Evolutionary conservation across 352 stramenopile genomes (phyloP).

Genomic region (Phytophthora constricta): DNA sequence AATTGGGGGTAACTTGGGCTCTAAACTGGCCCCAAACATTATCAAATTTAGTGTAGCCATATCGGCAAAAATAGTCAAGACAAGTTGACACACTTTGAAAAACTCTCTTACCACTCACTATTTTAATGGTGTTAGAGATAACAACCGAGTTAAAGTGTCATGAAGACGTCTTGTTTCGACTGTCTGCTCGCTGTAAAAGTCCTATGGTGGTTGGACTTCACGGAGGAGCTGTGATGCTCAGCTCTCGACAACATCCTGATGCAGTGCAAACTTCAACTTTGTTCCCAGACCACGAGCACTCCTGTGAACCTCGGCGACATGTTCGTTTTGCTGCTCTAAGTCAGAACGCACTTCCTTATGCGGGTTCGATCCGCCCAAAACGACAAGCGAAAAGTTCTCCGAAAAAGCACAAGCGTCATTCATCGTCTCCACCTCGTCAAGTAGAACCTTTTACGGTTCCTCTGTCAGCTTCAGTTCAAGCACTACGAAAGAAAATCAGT

Average conservation of each 20-base stretch:
- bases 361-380: not conserved
- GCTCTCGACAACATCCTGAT: constrained; percentile 1
- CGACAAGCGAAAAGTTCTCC: constrained; percentile 4
- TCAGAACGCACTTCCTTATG: constrained; percentile 16
- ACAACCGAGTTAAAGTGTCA: too few species aligned
- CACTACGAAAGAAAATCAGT: constrained; percentile 8
- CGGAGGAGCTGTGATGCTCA: constrained; percentile 17
- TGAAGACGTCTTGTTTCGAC: too few species aligned
- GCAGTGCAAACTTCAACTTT: not conserved
- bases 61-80: too few species aligned
- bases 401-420: not conserved
- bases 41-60: too few species aligned
- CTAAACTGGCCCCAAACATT: too few species aligned
- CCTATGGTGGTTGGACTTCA: constrained; percentile 3
- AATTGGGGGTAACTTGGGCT: too few species aligned
- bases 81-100: too few species aligned
- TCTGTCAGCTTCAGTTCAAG: constrained; percentile 14
- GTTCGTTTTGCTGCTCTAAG: constrained; percentile 22
- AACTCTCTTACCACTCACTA: too few species aligned
- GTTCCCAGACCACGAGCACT: constrained; percentile 31
- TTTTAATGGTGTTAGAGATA: too few species aligned
- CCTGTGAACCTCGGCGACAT: constrained; percentile 20
- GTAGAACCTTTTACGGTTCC: not conserved
- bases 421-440: not conserved
- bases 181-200: too few species aligned